Conservation (phyloP, 2,329 filamentous ascomycete species). For the Aspergillus brasiliensis region DNA sequence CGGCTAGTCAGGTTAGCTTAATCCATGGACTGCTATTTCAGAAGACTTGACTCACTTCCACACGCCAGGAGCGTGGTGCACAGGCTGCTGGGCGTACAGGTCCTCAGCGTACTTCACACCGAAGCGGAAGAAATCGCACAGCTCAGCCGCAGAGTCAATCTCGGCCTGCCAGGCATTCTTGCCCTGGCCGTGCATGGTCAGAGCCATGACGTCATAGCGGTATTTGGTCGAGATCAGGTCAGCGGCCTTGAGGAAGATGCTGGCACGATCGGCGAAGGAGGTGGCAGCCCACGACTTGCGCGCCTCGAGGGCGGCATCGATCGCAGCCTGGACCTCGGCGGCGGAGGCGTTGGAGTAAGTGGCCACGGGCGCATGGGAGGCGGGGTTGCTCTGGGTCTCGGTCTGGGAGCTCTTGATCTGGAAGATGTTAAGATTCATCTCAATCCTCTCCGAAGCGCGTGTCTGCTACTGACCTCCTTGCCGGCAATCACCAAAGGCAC, state of each 20-base stretch:
- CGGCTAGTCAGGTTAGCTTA: slow-evolving; percentile 49
- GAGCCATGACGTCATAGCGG: slow-evolving; percentile 93
- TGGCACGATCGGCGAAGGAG: slow-evolving; percentile 86
- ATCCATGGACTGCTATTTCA: background rate
- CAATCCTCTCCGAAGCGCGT: background rate
- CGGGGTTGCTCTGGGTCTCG: slow-evolving; percentile 74
- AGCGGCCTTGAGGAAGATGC: slow-evolving; percentile 93
- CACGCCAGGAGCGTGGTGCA: slow-evolving; percentile 77
- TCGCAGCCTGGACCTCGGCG: slow-evolving; percentile 75
- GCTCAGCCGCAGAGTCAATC: slow-evolving; percentile 91
- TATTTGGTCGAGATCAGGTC: slow-evolving; percentile 91
- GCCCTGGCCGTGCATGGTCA: slow-evolving; percentile 93
- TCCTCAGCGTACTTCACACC: slow-evolving; percentile 94
- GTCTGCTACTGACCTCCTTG: slow-evolving; percentile 63
- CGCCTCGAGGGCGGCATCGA: slow-evolving; percentile 80
- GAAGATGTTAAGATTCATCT: background rate
- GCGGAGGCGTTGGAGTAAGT: slow-evolving; percentile 81
- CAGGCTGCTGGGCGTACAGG: slow-evolving; percentile 83
- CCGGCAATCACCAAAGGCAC: slow-evolving; percentile 84
- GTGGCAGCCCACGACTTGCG: slow-evolving; percentile 83
- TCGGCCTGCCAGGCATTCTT: slow-evolving; percentile 99
- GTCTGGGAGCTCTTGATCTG: slow-evolving; percentile 37
- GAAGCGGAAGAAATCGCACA: slow-evolving; percentile 87
- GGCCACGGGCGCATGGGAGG: slow-evolving; percentile 77
- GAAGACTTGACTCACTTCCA: slow-evolving; percentile 80